A percentile compares a stretch with the other conserved stretches of the same genome.
Evolutionary conservation across 164 flowering plant genomes (phyloP).

Genomic region (Houttuynia cordata): DNA sequence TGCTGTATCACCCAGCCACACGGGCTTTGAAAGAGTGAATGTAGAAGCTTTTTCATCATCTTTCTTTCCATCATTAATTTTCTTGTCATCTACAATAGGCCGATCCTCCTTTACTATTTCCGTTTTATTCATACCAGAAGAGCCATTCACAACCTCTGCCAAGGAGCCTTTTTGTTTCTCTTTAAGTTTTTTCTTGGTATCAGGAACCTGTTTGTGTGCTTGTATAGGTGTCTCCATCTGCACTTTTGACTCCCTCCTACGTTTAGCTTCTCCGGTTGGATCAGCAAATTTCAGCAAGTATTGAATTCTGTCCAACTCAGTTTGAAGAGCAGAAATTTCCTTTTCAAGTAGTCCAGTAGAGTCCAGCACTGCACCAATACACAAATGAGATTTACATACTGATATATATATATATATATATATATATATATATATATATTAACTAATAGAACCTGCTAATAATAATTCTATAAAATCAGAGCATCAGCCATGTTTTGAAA

Average conservation of each 20-base stretch:
- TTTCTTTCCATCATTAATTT: slow-evolving; percentile 8
- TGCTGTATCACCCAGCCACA: slow-evolving; percentile 86
- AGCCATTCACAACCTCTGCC: slow-evolving; percentile 14
- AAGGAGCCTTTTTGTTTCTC: slow-evolving; percentile 18
- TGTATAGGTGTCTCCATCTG: slow-evolving; percentile 20
- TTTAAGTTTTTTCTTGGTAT: neutral
- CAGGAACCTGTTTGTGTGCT: slow-evolving; percentile 6
- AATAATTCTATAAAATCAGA: too few relatives aligned
- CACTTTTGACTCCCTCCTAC: slow-evolving; percentile 38
- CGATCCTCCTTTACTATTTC: slow-evolving; percentile 5
- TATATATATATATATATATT: too few relatives aligned
- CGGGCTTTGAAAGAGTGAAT: slow-evolving; percentile 52
- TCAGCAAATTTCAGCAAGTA: slow-evolving; percentile 93
- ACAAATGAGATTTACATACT: too few relatives aligned
- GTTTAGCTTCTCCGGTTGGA: slow-evolving; percentile 81
- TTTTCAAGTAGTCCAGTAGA: slow-evolving; percentile 37
- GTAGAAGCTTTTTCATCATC: slow-evolving; percentile 23
- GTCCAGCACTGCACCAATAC: slow-evolving; percentile 41
- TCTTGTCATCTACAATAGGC: slow-evolving; percentile 21
- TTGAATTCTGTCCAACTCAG: slow-evolving; percentile 70
- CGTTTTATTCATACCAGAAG: slow-evolving; percentile 14
- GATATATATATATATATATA: too few relatives aligned
- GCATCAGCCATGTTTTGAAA: too few relatives aligned
- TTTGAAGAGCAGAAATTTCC: slow-evolving; percentile 52
- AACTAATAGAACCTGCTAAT: too few relatives aligned